Conservation (phyloP, 352 stramenopile genomes). For the Phytophthora citricola region DNA sequence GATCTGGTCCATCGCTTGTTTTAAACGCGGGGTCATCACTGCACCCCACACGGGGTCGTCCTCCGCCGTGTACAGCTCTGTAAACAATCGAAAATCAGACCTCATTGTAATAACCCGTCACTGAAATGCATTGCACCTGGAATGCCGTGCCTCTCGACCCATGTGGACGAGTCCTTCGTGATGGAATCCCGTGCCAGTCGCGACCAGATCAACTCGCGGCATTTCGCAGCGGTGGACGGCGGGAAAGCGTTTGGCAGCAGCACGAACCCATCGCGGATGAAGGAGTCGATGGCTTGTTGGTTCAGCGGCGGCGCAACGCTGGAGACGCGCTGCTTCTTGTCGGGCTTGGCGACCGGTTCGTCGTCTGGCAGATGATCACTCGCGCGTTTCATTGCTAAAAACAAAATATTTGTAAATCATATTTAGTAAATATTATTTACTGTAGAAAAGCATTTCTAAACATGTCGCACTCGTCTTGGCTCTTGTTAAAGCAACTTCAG, state of each 20-base stretch:
- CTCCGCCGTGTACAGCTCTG: conserved; percentile 56
- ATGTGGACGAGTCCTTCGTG: conserved; percentile 46
- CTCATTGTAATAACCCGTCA: background rate
- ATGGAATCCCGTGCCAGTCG: conserved; percentile 49
- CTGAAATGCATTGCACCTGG: conserved; percentile 34
- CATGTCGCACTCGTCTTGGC: too few relatives aligned
- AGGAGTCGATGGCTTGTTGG: conserved; percentile 45
- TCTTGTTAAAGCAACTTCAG: too few relatives aligned
- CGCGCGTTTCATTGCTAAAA: conserved; percentile 16
- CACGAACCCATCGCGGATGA: conserved; percentile 78
- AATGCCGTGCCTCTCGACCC: conserved; percentile 68
- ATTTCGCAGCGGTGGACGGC: conserved; percentile 43
- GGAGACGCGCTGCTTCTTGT: conserved; percentile 32
- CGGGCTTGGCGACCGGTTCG: background rate
- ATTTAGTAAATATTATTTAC: background rate
- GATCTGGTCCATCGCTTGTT: conserved; percentile 70
- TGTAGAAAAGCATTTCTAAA: too few relatives aligned
- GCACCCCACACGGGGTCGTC: conserved; percentile 52
- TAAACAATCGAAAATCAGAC: conserved; percentile 1
- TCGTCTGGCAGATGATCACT: background rate
- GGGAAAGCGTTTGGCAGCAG: conserved; percentile 65
- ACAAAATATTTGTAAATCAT: conserved; percentile 14
- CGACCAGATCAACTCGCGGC: conserved; percentile 56
- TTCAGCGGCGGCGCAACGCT: conserved; percentile 31
- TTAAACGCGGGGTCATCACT: conserved; percentile 53